Evolutionary conservation across 2,329 filamentous ascomycete genomes (phyloP).

Genomic region (Fusarium keratoplasticum): DNA sequence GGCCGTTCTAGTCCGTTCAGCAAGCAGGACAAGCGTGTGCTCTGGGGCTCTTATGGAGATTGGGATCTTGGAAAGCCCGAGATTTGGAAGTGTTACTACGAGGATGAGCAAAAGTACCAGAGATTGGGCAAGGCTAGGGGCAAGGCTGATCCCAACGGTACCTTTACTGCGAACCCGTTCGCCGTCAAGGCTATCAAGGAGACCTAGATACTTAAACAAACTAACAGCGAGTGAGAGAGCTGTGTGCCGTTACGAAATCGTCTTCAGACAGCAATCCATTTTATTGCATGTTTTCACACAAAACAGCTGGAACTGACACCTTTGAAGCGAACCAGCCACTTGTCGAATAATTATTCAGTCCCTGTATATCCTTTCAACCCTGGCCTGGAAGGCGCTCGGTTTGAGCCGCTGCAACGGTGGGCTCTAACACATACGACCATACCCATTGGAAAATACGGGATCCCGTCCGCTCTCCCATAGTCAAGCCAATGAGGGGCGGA

Average conservation of each 20-base stretch:
- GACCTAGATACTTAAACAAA: background rate
- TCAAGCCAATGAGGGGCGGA: background rate
- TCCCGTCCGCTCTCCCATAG: background rate
- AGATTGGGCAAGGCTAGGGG: constrained; percentile 44
- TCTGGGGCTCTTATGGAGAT: constrained; percentile 54
- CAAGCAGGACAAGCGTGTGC: constrained; percentile 50
- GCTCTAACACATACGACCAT: background rate
- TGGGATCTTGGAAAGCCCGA: constrained; percentile 40
- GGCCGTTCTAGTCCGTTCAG: constrained; percentile 49
- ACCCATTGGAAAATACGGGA: background rate
- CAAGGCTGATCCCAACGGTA: constrained; percentile 49
- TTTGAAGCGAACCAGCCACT: background rate
- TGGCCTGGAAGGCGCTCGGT: background rate
- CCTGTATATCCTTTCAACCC: background rate
- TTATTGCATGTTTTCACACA: background rate
- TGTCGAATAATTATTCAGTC: background rate
- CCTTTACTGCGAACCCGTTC: constrained; percentile 52
- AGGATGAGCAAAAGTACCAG: constrained; percentile 46
- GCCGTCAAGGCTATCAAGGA: background rate
- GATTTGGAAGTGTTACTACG: constrained; percentile 49
- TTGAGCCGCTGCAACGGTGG: background rate
- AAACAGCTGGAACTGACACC: background rate
- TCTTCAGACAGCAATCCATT: background rate
- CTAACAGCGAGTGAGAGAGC: background rate
- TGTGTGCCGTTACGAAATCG: background rate